Evolutionary conservation across 2,329 filamentous ascomycete genomes (phyloP), one percentile per base, ranked within the genome.

Genomic region (Fusarium xylarioides): DNA sequence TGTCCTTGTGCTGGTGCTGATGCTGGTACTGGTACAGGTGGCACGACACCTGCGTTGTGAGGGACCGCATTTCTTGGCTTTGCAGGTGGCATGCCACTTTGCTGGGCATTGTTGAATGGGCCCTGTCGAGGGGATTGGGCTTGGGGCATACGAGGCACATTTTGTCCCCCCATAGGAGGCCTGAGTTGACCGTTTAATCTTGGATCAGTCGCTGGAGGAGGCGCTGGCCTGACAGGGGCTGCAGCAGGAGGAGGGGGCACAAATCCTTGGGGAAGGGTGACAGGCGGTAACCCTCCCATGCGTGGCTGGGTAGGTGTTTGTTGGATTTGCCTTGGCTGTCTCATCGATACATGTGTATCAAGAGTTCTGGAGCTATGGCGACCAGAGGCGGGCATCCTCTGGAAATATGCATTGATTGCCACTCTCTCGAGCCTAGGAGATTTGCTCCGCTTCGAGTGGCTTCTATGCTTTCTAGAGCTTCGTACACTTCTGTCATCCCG

Each of bases 351-450:
- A 42, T 67, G 59, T 21, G 78, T 76, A 11, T 73, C 52, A 35
- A 79, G 69, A 71, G 82, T 78, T 34, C 62, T 71, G 58, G 80
- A 46, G 44, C 76, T 75, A 61, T 82, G 76, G 11, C 80, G 80
- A 2, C 78, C 78, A 2, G 71, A 68, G 28, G 77, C 79, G 4
- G 84, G 85, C 7, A 78, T 77, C 14, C 83, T 80, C 71, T 83
- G 84, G 73, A 85, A 88, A 75, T 86, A 88, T 16, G 82, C 83
- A 3, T 81, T 86, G 46, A 88, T 77, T 15, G 83, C 82, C 14
- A 82, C 71, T 15, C 82, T 81, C 70, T 86, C 83, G 19, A 75
- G 76, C n/a, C 73, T 76, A 53, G 62, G 78, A 9, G 77, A 70
- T 71, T 79, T 81, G 47, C 52, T 73, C 30, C 57, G 55, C 35